A percentile compares a stretch with the other conserved stretches of the same genome.
phyloP scores from a whole-genome alignment of 2,329 filamentous ascomycete species.

The Aspergillus sp. region DNA sequence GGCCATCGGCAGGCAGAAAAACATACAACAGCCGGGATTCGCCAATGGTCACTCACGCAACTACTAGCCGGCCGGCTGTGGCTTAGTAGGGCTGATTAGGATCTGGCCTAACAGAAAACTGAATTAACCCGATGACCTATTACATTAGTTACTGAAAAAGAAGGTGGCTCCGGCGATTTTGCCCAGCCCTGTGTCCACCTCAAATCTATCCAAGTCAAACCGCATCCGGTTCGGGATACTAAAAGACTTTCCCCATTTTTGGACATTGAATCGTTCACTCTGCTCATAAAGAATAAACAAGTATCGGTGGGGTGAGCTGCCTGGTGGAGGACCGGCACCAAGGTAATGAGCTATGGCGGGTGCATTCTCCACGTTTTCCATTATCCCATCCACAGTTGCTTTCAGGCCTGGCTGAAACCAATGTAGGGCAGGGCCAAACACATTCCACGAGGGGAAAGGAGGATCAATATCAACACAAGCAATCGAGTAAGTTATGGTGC shows the following conservation, averaged over 20 bases:
- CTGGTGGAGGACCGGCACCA: conserved; percentile 35
- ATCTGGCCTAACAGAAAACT: no score
- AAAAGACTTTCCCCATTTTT: conserved; percentile 21
- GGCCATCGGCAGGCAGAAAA: not conserved
- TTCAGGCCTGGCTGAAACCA: conserved; percentile 22
- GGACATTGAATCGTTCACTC: conserved; percentile 26
- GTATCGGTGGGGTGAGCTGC: conserved; percentile 39
- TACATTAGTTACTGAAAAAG: conserved; percentile 12
- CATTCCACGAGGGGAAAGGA: conserved; percentile 20
- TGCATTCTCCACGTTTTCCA: not conserved
- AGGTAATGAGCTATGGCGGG: conserved; percentile 24
- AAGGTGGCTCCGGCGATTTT: conserved; percentile 23
- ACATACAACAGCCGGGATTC: not conserved
- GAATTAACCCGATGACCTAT: no score
- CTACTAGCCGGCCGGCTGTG: not conserved
- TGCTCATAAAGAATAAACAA: conserved; percentile 40
- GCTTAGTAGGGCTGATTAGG: not conserved
- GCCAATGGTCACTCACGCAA: not conserved
- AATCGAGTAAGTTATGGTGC: conserved; percentile 3
- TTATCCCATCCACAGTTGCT: not conserved
- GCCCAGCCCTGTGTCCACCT: conserved; percentile 22
- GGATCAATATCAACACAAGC: conserved; percentile 24
- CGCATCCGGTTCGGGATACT: conserved; percentile 27
- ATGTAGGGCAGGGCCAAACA: conserved; percentile 24
- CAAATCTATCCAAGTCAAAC: conserved; percentile 32